These are phyloP conservation scores for Juglanconis oblonga DNA, from an alignment of 2,329 filamentous ascomycete genomes.

Conservation along the genomic window DNA sequence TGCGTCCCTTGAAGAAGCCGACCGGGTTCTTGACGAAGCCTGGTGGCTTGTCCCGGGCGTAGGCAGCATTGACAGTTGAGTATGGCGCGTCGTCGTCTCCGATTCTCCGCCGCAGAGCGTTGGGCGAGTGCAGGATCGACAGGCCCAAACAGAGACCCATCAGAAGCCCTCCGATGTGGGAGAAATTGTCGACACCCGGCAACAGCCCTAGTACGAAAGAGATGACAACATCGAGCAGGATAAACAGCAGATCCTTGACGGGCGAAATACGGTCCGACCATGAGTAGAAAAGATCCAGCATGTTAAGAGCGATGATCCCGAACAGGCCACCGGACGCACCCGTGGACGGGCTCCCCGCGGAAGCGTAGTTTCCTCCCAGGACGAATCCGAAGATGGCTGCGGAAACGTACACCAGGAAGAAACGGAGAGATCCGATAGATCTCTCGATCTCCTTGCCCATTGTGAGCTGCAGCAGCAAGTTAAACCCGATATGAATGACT, in stretches of 20 bases:
- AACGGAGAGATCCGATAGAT: slow-evolving; percentile 83
- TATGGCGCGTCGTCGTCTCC: slow-evolving; percentile 67
- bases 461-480: slow-evolving; percentile 86
- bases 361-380: slow-evolving; percentile 89
- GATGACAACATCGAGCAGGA: slow-evolving; percentile 80
- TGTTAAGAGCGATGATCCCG: slow-evolving; percentile 81
- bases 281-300: slow-evolving; percentile 89
- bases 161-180: slow-evolving; percentile 92
- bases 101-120: slow-evolving; percentile 70
- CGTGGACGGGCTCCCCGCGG: slow-evolving; percentile 75
- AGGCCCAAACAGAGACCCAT: slow-evolving; percentile 88
- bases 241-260: slow-evolving; percentile 80
- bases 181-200: slow-evolving; percentile 94
- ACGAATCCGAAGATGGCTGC: slow-evolving; percentile 96
- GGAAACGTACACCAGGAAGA: slow-evolving; percentile 83
- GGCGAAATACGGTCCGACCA: slow-evolving; percentile 79
- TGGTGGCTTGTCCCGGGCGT: slow-evolving; percentile 43
- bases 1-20: slow-evolving; percentile 87
- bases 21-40: slow-evolving; percentile 60
- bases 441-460: slow-evolving; percentile 91
- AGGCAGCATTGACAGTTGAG: slow-evolving; percentile 58
- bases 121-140: slow-evolving; percentile 84
- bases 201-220: slow-evolving; percentile 90
- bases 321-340: slow-evolving; percentile 90
- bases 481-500: slow-evolving; percentile 92